phyloP scores from a whole-genome alignment of 202 grass and related monocot species.

The Musa balbisiana region DNA sequence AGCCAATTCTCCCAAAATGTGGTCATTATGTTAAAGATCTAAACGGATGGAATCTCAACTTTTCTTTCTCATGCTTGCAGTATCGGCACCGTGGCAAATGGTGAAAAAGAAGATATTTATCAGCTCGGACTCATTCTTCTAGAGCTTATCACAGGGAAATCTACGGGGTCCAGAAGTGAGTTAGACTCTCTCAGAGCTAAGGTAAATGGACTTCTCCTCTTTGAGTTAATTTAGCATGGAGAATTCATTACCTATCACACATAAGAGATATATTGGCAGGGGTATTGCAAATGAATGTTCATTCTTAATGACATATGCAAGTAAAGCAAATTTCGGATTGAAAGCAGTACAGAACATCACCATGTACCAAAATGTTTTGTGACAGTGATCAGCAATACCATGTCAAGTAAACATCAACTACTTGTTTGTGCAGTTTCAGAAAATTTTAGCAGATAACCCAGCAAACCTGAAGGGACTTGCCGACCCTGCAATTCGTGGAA shows the following conservation, averaged over 20 bases:
- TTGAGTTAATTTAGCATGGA: not conserved
- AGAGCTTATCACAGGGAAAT: conserved; percentile 83
- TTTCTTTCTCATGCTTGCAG: conserved; percentile 23
- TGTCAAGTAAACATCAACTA: not conserved
- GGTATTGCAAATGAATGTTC: no score
- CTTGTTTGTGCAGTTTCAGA: conserved; percentile 34
- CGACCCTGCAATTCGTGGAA: conserved; percentile 45
- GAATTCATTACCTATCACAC: not conserved
- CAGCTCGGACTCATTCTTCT: conserved; percentile 82
- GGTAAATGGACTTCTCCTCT: conserved; percentile 24
- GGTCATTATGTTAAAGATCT: not conserved
- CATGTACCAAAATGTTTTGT: no score
- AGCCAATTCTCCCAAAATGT: not conserved
- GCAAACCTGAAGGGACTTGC: conserved; percentile 48
- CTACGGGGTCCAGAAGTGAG: conserved; percentile 31
- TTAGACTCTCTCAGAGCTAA: conserved; percentile 51
- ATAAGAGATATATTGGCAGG: no score
- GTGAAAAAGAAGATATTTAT: conserved; percentile 73
- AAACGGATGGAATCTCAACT: not conserved
- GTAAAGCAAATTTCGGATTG: no score
- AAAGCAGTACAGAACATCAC: no score
- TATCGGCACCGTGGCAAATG: conserved; percentile 28
- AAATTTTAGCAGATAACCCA: conserved; percentile 39
- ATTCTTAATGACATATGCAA: no score
- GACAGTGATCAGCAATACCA: no score